phyloP scores from a whole-genome alignment of 2,329 filamentous ascomycete genomes.

The Sporothrix euskadiensis region DNA sequence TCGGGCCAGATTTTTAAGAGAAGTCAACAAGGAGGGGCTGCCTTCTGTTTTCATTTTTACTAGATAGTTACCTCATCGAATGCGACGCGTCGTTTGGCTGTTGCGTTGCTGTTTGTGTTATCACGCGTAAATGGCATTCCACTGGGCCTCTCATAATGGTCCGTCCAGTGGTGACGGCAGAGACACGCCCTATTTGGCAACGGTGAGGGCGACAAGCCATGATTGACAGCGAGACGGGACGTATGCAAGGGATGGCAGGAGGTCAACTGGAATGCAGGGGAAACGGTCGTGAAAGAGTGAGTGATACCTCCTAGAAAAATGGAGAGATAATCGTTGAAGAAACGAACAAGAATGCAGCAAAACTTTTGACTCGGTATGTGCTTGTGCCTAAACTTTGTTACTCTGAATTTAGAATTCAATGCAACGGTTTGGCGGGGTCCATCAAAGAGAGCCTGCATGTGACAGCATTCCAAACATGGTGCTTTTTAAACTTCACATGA shows the following conservation, averaged over 20 bases:
- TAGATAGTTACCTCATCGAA: neutral
- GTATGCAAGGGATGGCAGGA: neutral
- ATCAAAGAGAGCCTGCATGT: neutral
- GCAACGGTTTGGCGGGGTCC: slow-evolving; percentile 3
- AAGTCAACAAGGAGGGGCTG: neutral
- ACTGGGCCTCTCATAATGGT: neutral
- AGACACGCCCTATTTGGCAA: neutral
- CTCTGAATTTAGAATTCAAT: neutral
- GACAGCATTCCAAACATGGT: slow-evolving; percentile 4
- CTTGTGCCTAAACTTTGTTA: neutral
- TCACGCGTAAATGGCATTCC: slow-evolving; percentile 21
- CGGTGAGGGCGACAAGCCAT: slow-evolving; percentile 2
- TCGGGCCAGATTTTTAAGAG: neutral
- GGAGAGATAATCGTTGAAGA: neutral
- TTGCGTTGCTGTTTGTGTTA: neutral
- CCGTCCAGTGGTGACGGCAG: neutral
- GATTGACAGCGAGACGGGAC: neutral
- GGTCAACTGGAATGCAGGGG: slow-evolving; percentile 8
- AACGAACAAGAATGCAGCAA: slow-evolving; percentile 4
- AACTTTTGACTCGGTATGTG: neutral
- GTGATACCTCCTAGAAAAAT: neutral
- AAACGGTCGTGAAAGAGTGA: neutral
- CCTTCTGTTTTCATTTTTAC: neutral
- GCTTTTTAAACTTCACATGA: neutral
- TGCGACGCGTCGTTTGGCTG: neutral